Base-by-base conservation (phyloP, 805 yeast species). In the Wickerhamiella allomyrinae region DNA sequence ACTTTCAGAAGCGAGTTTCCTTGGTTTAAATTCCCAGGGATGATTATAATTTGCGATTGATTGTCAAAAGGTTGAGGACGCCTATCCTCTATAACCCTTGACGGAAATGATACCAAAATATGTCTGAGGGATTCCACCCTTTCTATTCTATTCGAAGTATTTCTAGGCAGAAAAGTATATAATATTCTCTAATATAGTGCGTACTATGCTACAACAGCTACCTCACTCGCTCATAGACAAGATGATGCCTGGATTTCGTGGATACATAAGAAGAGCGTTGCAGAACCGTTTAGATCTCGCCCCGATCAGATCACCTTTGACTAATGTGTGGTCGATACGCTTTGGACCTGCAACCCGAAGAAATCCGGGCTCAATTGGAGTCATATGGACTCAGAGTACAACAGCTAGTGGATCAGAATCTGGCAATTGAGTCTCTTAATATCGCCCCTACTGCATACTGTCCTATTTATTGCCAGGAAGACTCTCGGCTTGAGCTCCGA, bases 1-100 rank as follows among this genome's bases (percentile, higher is more conserved):
- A 11, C 13, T n/a, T 25, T 25, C 13, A 5, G 13, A 11, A 25
- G n/a, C 9, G 6, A 7, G 9, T 8, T 35, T 27, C 43, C 8
- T 27, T 22, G 43, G 43, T 41, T 43, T 46, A 42, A 22, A 44
- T 34, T 36, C 49, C 51, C 57, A 37, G 42, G 43, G 57, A 53
- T 47, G 54, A 38, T 46, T 41, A 49, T 52, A 52, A 51, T 54
- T 52, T 48, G 55, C 54, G 52, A 46, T 48, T 51, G 57, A 49
- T 29, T 43, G 37, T 39, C n/a, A n/a, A n/a, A n/a, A 14, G 25
- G 35, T 36, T 35, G 47, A 34, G 43, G 23, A 37, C 38, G 42
- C 47, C 41, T 34, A 38, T 37, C 20, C 33, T 36, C 37, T 39
- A 41, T 40, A 41, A 29, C 40, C 15, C 33, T n/a, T 11, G 14